Evolutionary conservation across 2,329 filamentous ascomycete species (phyloP).

Genomic region (Ceratocystis diversiconidia): DNA sequence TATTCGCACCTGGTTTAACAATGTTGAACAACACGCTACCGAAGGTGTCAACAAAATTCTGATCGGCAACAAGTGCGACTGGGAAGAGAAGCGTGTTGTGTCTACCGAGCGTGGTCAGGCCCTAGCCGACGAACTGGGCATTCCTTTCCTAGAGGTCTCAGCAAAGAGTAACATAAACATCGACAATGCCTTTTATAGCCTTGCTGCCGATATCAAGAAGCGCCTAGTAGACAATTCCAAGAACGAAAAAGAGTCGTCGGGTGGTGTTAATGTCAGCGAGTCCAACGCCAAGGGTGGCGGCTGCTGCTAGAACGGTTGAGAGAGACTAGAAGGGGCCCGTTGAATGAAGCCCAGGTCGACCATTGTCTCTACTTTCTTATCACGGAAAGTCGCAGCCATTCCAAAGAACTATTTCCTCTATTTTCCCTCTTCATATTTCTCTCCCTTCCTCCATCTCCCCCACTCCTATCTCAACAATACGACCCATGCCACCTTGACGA

Average conservation of each 20-base stretch:
- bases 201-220: conserved; percentile 97
- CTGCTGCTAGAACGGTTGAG: conserved; percentile 50
- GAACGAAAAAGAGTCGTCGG: conserved; percentile 46
- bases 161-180: conserved; percentile 99
- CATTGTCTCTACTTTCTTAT: background rate
- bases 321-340: background rate
- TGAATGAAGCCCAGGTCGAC: background rate
- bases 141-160: conserved; percentile 95
- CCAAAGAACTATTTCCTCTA: background rate
- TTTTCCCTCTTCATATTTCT: background rate
- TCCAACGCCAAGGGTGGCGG: conserved; percentile 46
- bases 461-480: background rate
- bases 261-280: conserved; percentile 56
- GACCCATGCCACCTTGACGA: background rate
- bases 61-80: conserved; percentile 99
- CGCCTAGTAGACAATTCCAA: conserved; percentile 84
- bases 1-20: conserved; percentile 98
- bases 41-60: conserved; percentile 99
- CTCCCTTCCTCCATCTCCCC: background rate
- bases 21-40: conserved; percentile 94
- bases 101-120: conserved; percentile 86
- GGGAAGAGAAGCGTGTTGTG: conserved; percentile 96
- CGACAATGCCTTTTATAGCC: conserved; percentile 92
- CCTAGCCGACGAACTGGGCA: conserved; percentile 87
- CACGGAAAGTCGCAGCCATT: no score